Evolutionary conservation across 2,329 filamentous ascomycete genomes (phyloP).

Genomic region (Aspergillus sclerotialis): DNA sequence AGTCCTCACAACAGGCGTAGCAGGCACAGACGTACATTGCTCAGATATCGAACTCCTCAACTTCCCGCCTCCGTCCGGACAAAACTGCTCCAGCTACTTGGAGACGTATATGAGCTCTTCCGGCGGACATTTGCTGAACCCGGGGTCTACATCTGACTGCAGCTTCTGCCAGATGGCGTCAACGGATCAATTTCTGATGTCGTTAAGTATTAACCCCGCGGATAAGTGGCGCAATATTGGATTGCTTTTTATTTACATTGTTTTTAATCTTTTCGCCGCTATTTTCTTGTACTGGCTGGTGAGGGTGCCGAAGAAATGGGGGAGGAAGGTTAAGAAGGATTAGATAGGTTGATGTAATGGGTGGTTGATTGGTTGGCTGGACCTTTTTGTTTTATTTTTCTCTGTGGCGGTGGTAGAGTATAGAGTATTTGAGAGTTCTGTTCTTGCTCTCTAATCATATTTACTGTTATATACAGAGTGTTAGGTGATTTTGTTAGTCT

Average conservation of each 20-base stretch:
- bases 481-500: too few relatives aligned
- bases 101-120: conserved; percentile 46
- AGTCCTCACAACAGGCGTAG: conserved; percentile 29
- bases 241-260: conserved; percentile 46
- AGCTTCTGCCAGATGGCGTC: conserved; percentile 37
- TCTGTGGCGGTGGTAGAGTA: too few relatives aligned
- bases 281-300: conserved; percentile 48
- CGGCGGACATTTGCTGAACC: conserved; percentile 58
- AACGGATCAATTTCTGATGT: conserved; percentile 48
- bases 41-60: conserved; percentile 27
- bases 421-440: too few relatives aligned
- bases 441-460: too few relatives aligned
- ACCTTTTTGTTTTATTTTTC: too few relatives aligned
- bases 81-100: conserved; percentile 60
- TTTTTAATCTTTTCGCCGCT: conserved; percentile 46
- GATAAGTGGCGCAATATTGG: conserved; percentile 50
- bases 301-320: conserved; percentile 44
- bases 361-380: too few relatives aligned
- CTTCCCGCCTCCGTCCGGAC: conserved; percentile 47
- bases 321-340: conserved; percentile 35
- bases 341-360: too few relatives aligned
- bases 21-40: conserved; percentile 23
- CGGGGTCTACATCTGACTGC: conserved; percentile 51
- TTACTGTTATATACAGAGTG: too few relatives aligned
- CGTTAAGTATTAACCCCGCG: conserved; percentile 36